Conservation (phyloP, 306 rosid species). For the Cicer arietinum region DNA sequence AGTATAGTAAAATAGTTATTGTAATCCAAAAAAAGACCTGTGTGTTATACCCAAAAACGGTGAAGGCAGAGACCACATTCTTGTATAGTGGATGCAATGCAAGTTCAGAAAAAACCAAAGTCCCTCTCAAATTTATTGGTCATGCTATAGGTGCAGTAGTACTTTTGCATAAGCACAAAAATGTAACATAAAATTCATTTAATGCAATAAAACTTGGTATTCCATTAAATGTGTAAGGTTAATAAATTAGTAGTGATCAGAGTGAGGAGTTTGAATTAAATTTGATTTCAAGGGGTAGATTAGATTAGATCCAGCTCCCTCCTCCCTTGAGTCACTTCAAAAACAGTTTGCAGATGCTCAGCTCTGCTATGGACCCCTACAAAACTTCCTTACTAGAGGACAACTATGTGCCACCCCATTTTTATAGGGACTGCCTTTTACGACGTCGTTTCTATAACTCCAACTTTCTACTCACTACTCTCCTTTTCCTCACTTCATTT, state of each 20-base stretch:
- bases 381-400: conserved; percentile 40
- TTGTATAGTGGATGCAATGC: conserved; percentile 39
- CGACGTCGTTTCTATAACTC: conserved; percentile 43
- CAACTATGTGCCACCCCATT: conserved; percentile 35
- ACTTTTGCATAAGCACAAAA: conserved; percentile 26
- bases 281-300: too few relatives aligned
- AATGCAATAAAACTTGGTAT: conserved; percentile 47
- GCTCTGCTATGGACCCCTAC: conserved; percentile 56
- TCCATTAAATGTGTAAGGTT: too few relatives aligned
- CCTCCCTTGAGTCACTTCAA: conserved; percentile 69
- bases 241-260: too few relatives aligned
- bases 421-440: conserved; percentile 26
- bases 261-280: too few relatives aligned
- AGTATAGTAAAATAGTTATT: neutral
- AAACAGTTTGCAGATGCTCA: conserved; percentile 53
- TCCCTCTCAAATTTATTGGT: conserved; percentile 43
- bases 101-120: neutral
- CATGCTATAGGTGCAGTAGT: neutral
- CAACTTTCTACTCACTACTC: conserved; percentile 16
- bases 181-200: conserved; percentile 21
- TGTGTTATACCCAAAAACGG: conserved; percentile 33
- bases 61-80: conserved; percentile 37
- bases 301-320: too few relatives aligned
- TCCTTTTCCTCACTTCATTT: too few relatives aligned
- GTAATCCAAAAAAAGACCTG: conserved; percentile 31